phyloP scores from a whole-genome alignment of 176 grass and related monocot genomes.

The Stipa capillata region DNA sequence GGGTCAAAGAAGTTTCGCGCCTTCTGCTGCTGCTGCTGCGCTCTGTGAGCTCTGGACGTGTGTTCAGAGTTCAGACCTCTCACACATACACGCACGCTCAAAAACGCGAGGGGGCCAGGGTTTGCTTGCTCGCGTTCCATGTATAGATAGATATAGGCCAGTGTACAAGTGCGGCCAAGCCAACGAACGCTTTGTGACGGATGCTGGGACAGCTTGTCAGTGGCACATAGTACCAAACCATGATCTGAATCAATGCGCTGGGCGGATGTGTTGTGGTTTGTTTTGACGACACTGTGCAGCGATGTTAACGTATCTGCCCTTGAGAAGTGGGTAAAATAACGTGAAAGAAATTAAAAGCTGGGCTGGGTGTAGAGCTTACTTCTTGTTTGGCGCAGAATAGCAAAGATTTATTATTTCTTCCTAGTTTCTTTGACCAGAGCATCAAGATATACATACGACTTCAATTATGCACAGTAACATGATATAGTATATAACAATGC shows the following conservation, averaged over 20 bases:
- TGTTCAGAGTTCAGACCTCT: slow-evolving; percentile 7
- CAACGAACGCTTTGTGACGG: background rate
- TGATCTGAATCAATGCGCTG: background rate
- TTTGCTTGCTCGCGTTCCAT: slow-evolving; percentile 16
- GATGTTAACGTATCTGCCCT: background rate
- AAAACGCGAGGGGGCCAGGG: slow-evolving; percentile 19
- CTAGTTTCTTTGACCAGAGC: background rate
- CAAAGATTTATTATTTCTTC: background rate
- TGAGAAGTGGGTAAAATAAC: background rate
- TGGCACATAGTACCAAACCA: background rate
- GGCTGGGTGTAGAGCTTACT: background rate
- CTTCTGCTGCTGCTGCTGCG: slow-evolving; percentile 15
- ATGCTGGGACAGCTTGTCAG: slow-evolving; percentile 9
- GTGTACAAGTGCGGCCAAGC: slow-evolving; percentile 9
- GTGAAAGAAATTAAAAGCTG: background rate
- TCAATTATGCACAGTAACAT: no score
- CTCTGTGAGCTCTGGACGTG: background rate
- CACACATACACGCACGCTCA: background rate
- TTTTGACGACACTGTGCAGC: no score
- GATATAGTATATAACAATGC: no score
- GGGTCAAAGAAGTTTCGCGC: slow-evolving; percentile 40
- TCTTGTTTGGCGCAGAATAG: background rate
- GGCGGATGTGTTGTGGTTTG: background rate
- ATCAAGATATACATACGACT: background rate
- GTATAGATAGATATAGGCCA: background rate